Conservation (phyloP, 306 rosid species). For the Fragaria ananassa region DNA sequence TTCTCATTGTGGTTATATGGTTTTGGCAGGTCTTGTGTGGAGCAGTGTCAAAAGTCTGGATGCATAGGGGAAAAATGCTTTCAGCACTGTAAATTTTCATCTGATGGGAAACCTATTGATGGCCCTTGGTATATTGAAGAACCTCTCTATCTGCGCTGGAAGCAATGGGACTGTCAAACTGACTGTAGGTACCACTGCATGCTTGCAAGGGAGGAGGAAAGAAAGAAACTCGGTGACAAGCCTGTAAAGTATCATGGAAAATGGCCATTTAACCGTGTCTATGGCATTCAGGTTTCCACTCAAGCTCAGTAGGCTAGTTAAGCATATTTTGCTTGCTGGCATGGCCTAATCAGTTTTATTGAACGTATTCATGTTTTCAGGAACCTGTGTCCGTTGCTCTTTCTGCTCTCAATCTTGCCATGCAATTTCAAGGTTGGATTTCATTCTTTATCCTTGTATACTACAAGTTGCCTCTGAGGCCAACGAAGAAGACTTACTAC, state of each 20-base stretch:
- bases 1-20: slow-evolving; percentile 3
- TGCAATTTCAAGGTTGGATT: slow-evolving; percentile 98
- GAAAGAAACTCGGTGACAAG: slow-evolving; percentile 61
- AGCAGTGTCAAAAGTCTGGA: slow-evolving; percentile 78
- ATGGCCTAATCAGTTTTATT: slow-evolving; percentile 10
- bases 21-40: slow-evolving; percentile 64
- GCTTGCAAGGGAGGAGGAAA: slow-evolving; percentile 83
- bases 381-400: slow-evolving; percentile 93
- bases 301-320: slow-evolving; percentile 10
- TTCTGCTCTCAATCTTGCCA: slow-evolving; percentile 85
- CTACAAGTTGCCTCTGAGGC: slow-evolving; percentile 75
- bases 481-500: slow-evolving; percentile 66
- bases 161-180: slow-evolving; percentile 94
- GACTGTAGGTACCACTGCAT: slow-evolving; percentile 92
- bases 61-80: slow-evolving; percentile 83
- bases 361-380: slow-evolving; percentile 40
- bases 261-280: slow-evolving; percentile 88
- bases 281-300: slow-evolving; percentile 82
- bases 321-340: slow-evolving; percentile 21
- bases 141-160: slow-evolving; percentile 87
- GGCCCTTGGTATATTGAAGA: slow-evolving; percentile 99
- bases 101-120: slow-evolving; percentile 91
- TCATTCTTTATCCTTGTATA: slow-evolving; percentile 88
- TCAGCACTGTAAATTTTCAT: slow-evolving; percentile 96
- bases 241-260: slow-evolving; percentile 90